phyloP scores from a whole-genome alignment of 2,329 filamentous ascomycete species.

The Fusarium nurragi region DNA sequence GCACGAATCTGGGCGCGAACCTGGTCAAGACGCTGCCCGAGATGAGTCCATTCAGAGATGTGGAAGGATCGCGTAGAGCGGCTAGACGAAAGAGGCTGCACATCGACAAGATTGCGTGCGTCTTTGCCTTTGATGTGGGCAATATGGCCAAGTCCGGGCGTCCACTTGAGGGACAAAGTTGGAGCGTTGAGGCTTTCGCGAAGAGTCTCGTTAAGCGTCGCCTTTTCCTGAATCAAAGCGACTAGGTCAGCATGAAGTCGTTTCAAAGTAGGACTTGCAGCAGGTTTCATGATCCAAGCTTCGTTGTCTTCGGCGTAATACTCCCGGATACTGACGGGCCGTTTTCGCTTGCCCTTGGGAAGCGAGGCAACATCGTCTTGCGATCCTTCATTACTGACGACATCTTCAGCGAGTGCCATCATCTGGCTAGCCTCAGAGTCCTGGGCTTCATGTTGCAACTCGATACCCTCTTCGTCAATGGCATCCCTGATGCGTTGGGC shows the following conservation, averaged over 20 bases:
- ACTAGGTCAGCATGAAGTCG: constrained; percentile 75
- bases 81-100: constrained; percentile 72
- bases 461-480: constrained; percentile 93
- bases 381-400: constrained; percentile 72
- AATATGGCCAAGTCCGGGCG: constrained; percentile 86
- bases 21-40: constrained; percentile 83
- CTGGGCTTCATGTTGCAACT: constrained; percentile 79
- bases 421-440: constrained; percentile 77
- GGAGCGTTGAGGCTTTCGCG: constrained; percentile 68
- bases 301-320: constrained; percentile 69
- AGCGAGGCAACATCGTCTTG: constrained; percentile 64
- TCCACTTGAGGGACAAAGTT: constrained; percentile 84
- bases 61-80: constrained; percentile 89
- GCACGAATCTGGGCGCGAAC: constrained; percentile 78
- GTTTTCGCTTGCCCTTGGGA: constrained; percentile 63
- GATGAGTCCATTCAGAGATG: constrained; percentile 80
- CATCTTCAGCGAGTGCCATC: constrained; percentile 76
- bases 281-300: constrained; percentile 72
- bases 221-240: constrained; percentile 68
- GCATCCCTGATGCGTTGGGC: constrained; percentile 76
- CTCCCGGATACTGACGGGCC: constrained; percentile 60
- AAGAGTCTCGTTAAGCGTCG: constrained; percentile 67
- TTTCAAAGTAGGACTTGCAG: constrained; percentile 72
- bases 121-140: constrained; percentile 90
- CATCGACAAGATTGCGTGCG: constrained; percentile 51